A percentile compares a stretch with the other conserved stretches of the same genome.
These are phyloP conservation scores for Penicillium arizonense DNA, from an alignment of 495 filamentous ascomycete genomes.

Conservation along the genomic window DNA sequence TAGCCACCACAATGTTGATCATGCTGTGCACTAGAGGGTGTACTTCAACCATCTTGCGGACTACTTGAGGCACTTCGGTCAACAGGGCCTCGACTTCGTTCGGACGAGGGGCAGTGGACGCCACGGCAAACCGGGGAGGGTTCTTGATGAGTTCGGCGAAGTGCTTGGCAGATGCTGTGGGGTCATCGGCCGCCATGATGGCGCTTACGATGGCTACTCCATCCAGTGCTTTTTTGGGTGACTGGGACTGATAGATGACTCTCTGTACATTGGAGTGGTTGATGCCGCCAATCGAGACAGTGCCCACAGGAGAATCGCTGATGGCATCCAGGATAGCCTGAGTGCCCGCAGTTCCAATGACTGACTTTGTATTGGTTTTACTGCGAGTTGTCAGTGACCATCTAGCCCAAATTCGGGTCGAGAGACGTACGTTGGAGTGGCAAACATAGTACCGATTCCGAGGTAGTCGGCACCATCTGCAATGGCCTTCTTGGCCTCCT, in stretches of 20 bases:
- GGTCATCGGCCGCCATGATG: constrained; percentile 71
- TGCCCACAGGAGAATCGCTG: constrained; percentile 41
- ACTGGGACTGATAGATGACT: constrained; percentile 64
- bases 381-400: constrained; percentile 21
- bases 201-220: constrained; percentile 90
- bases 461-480: constrained; percentile 80
- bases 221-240: constrained; percentile 54
- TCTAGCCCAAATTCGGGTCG: not conserved
- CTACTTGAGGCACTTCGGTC: constrained; percentile 49
- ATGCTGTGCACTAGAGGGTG: constrained; percentile 92
- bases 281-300: constrained; percentile 87
- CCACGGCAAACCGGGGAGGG: constrained; percentile 47
- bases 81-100: constrained; percentile 41
- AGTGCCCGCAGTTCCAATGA: constrained; percentile 79
- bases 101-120: constrained; percentile 13
- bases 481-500: constrained; percentile 66
- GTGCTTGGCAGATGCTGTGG: constrained; percentile 55
- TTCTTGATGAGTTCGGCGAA: constrained; percentile 51
- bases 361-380: constrained; percentile 70
- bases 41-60: constrained; percentile 54
- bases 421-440: constrained; percentile 68
- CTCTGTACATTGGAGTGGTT: constrained; percentile 73
- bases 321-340: constrained; percentile 65
- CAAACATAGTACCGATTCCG: constrained; percentile 82
- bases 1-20: constrained; percentile 92